Evolutionary conservation across 257 asterid species (phyloP).

Genomic region (Haberlea rhodopensis): DNA sequence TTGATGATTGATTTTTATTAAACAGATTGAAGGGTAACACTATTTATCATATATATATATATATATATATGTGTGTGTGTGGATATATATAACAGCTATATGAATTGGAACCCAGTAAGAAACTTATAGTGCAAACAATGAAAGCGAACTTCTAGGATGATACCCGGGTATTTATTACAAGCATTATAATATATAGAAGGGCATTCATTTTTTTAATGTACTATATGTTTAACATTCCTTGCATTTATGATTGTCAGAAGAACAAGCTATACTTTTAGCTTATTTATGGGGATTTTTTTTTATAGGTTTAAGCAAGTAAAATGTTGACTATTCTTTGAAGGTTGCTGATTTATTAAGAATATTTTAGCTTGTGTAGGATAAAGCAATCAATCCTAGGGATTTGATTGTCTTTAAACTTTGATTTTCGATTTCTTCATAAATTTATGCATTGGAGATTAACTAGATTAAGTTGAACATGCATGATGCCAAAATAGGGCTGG

Average conservation of each 20-base stretch:
- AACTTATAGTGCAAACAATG: conserved; percentile 41
- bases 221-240: conserved; percentile 27
- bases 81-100: conserved; percentile 14
- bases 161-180: conserved; percentile 24
- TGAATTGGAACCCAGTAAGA: conserved; percentile 34
- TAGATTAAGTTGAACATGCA: not conserved
- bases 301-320: conserved; percentile 9
- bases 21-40: not conserved
- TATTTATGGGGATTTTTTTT: conserved; percentile 15
- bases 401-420: not conserved
- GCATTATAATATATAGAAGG: conserved; percentile 25
- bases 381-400: conserved; percentile 32
- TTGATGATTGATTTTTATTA: not conserved
- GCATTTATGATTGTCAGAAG: not conserved
- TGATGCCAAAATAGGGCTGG: no score
- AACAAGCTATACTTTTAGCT: conserved; percentile 32
- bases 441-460: not conserved
- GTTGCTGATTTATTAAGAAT: conserved; percentile 27
- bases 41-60: conserved; percentile 15
- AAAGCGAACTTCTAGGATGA: conserved; percentile 59
- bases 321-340: conserved; percentile 18
- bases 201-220: conserved; percentile 17
- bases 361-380: conserved; percentile 27
- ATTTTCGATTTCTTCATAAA: not conserved
- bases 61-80: no score